Conservation (phyloP, 176 grass and related monocot genomes). For the Rhynchospora breviuscula region DNA sequence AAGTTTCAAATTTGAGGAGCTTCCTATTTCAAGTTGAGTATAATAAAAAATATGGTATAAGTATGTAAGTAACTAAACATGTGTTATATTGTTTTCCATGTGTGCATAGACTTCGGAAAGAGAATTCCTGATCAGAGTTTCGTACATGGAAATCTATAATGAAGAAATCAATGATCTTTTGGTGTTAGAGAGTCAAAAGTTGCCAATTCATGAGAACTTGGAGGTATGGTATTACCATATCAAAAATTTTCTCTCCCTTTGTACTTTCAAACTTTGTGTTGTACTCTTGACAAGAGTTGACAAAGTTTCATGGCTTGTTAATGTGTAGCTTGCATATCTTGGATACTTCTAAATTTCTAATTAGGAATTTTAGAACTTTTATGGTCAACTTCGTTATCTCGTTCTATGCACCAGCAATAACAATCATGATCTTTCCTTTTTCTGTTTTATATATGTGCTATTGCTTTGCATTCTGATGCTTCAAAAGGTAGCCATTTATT, state of each 20-base stretch:
- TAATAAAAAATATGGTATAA: neutral
- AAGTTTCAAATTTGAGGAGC: neutral
- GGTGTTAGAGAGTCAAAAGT: conserved; percentile 49
- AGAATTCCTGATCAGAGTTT: conserved; percentile 84
- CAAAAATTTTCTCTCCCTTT: neutral
- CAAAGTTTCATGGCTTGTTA: neutral
- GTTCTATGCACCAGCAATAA: neutral
- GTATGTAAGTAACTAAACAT: neutral
- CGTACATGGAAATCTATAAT: conserved; percentile 99
- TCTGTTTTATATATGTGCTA: too few species aligned
- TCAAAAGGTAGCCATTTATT: neutral
- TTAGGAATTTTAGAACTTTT: neutral
- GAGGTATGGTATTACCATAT: conserved; percentile 37
- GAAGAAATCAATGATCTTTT: conserved; percentile 95
- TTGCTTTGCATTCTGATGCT: too few species aligned
- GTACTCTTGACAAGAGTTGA: neutral
- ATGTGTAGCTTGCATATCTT: neutral
- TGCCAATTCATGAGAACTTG: conserved; percentile 74
- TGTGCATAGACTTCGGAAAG: conserved; percentile 44
- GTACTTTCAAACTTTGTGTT: neutral
- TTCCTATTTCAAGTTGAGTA: neutral
- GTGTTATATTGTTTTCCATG: conserved; percentile 6
- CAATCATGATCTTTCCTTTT: neutral
- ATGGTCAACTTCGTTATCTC: neutral
- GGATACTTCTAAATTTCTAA: neutral